Evolutionary conservation across 2,329 filamentous ascomycete species (phyloP).

Genomic region (Pseudonectria foliicola): DNA sequence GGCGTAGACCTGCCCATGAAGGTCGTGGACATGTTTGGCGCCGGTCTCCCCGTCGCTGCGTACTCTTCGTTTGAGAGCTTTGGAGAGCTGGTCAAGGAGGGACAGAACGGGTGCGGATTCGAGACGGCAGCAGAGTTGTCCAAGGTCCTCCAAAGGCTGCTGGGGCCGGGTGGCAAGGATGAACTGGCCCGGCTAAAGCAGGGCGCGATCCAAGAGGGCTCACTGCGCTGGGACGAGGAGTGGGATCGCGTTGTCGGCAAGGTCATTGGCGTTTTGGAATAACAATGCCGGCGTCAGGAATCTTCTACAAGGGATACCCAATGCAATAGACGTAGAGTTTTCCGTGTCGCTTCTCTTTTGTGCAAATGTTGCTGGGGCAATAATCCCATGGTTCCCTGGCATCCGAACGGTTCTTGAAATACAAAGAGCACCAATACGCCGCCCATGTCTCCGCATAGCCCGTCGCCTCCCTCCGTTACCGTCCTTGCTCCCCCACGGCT

Average conservation of each 20-base stretch:
- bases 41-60: constrained; percentile 81
- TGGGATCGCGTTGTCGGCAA: constrained; percentile 79
- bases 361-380: too few relatives aligned
- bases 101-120: constrained; percentile 81
- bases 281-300: too few relatives aligned
- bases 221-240: constrained; percentile 80
- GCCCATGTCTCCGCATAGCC: constrained; percentile 7
- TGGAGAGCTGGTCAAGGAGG: constrained; percentile 81
- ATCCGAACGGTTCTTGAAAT: constrained; percentile 3
- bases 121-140: constrained; percentile 61
- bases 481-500: neutral
- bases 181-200: constrained; percentile 55
- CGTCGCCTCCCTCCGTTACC: neutral
- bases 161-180: constrained; percentile 41
- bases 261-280: constrained; percentile 48
- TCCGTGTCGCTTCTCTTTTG: neutral
- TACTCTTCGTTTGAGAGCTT: constrained; percentile 85
- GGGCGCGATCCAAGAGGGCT: constrained; percentile 69
- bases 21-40: constrained; percentile 97
- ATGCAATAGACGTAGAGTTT: neutral
- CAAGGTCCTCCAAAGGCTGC: constrained; percentile 55
- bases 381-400: too few relatives aligned
- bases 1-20: constrained; percentile 98
- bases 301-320: constrained; percentile 9
- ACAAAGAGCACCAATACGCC: constrained; percentile 15